Percentiles rank a stretch among this genome's conserved stretches.
Conservation (phyloP, 208 protist genomes). For the Trypanosoma avium region DNA sequence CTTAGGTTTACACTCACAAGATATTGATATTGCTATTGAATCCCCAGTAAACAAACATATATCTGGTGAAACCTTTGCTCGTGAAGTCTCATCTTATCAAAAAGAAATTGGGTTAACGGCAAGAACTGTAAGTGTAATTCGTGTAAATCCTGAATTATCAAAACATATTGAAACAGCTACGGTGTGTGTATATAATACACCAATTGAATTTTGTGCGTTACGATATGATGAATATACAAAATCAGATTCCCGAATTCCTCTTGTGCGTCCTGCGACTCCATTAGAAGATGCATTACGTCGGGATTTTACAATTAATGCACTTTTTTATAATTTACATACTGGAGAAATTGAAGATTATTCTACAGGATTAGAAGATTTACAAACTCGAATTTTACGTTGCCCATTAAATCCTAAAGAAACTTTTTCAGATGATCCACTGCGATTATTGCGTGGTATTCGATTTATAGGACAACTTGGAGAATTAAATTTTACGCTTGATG, state of each 20-base stretch:
- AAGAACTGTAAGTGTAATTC: conserved; percentile 92
- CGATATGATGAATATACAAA: conserved; percentile 92
- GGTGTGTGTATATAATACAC: conserved; percentile 83
- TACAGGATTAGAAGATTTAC: conserved; percentile 89
- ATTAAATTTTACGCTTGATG: conserved; percentile 85
- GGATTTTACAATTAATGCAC: conserved; percentile 99
- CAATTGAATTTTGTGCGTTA: conserved; percentile 97
- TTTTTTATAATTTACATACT: conserved; percentile 99
- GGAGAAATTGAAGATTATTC: conserved; percentile 95
- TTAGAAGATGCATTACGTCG: conserved; percentile 95
- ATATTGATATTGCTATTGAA: conserved; percentile 99
- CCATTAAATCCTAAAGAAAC: conserved; percentile 82
- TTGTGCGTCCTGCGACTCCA: conserved; percentile 71
- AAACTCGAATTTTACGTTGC: conserved; percentile 84
- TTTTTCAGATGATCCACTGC: conserved; percentile 94
- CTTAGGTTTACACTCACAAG: conserved; percentile 88
- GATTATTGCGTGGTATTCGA: conserved; percentile 91
- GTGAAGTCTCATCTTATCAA: conserved; percentile 78
- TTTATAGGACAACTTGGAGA: conserved; percentile 89
- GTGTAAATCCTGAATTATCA: conserved; percentile 95
- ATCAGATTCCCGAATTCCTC: conserved; percentile 90
- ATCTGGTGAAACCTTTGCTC: conserved; percentile 91
- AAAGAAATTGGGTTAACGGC: conserved; percentile 30
- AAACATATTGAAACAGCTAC: conserved; percentile 99
- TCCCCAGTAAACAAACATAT: conserved; percentile 34